These are phyloP conservation scores for Sophora flavescens DNA, from an alignment of 306 rosid species.

Conservation along the genomic window DNA sequence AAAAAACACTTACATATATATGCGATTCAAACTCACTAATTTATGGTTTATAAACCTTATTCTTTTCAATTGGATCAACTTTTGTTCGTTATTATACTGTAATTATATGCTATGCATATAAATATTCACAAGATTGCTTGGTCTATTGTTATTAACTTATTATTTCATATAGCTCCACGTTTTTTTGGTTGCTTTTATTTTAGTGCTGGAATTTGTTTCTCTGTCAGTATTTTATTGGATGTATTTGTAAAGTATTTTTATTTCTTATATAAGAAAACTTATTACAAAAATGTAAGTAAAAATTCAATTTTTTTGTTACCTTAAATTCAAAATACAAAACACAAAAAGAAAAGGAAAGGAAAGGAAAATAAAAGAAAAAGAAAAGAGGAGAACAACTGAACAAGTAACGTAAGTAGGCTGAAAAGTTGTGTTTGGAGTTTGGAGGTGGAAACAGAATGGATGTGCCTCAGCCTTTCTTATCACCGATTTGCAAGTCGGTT, in stretches of 20 bases:
- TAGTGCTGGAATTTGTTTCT: not conserved
- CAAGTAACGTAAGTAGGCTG: not conserved
- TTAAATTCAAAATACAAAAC: not conserved
- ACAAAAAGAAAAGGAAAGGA: no score
- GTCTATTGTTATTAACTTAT: not conserved
- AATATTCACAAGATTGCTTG: conserved; percentile 26
- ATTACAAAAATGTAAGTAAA: not conserved
- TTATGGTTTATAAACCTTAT: no score
- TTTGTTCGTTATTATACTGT: no score
- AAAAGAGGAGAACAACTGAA: not conserved
- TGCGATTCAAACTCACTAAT: no score
- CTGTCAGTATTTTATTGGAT: not conserved
- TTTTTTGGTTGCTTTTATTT: not conserved
- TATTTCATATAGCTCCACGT: not conserved
- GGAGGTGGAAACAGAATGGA: conserved; percentile 47
- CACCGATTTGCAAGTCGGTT: conserved; percentile 53
- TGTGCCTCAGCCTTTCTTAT: conserved; percentile 44
- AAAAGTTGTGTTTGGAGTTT: not conserved
- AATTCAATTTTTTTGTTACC: not conserved
- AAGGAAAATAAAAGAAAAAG: no score
- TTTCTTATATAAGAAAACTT: conserved; percentile 3
- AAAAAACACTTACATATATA: no score
- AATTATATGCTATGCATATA: not conserved
- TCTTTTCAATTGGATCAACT: no score
- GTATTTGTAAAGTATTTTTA: conserved; percentile 3